Percentiles rank a stretch among this genome's conserved stretches.
Conservation (phyloP, 345 rosid genomes). For the Erodium maritimum region DNA sequence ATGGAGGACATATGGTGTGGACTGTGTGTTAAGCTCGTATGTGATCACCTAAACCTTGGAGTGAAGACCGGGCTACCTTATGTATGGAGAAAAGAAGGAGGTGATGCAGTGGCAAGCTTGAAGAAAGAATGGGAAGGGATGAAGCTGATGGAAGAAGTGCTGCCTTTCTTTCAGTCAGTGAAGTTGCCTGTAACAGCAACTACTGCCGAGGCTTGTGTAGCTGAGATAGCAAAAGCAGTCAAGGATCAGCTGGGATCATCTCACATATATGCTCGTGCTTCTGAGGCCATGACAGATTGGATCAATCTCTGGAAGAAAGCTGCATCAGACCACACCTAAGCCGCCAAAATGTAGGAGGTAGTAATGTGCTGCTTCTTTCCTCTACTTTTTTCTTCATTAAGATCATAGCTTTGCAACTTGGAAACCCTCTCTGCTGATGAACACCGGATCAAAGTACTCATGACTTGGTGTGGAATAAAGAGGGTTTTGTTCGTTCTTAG, state of each 20-base stretch:
- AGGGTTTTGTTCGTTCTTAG: not conserved
- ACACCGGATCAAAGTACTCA: not conserved
- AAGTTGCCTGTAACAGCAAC: slow-evolving; percentile 40
- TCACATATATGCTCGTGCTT: slow-evolving; percentile 54
- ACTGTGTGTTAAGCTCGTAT: slow-evolving; percentile 70
- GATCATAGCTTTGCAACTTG: no score
- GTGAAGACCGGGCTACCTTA: slow-evolving; percentile 85
- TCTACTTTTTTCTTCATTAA: no score
- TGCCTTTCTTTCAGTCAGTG: slow-evolving; percentile 68
- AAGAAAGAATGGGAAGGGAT: slow-evolving; percentile 97
- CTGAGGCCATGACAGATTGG: slow-evolving; percentile 72
- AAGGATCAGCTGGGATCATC: slow-evolving; percentile 52
- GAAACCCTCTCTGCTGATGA: not conserved
- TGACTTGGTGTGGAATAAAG: not conserved
- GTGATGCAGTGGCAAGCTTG: slow-evolving; percentile 67
- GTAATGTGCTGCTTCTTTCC: no score
- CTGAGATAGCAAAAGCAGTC: slow-evolving; percentile 51
- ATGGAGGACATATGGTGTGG: slow-evolving; percentile 91
- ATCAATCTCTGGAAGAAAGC: slow-evolving; percentile 54
- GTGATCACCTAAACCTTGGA: slow-evolving; percentile 73
- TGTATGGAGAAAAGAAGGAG: slow-evolving; percentile 81
- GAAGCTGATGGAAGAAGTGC: slow-evolving; percentile 83
- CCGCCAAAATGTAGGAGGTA: no score
- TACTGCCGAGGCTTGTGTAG: slow-evolving; percentile 60
- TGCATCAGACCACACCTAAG: slow-evolving; percentile 14